These are phyloP conservation scores for Pyrrhoderma noxium DNA, from an alignment of 1,284 basidiomycete species.

Conservation along the genomic window DNA sequence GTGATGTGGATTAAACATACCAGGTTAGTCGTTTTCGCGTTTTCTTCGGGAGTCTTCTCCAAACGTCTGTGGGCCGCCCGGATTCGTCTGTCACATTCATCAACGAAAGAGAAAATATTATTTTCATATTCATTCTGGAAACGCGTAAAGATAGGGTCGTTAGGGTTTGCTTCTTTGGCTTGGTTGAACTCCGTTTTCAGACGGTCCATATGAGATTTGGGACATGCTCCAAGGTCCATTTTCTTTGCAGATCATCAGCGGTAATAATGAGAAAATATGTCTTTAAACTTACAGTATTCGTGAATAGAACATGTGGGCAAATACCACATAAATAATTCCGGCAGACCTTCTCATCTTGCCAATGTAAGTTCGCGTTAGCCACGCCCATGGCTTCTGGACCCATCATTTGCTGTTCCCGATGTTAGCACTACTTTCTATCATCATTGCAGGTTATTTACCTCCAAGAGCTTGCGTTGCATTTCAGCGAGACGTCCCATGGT, in stretches of 20 bases:
- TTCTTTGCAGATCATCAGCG: conserved; percentile 55
- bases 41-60: conserved; percentile 99
- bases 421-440: conserved; percentile 9
- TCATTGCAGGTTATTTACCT: no score
- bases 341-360: conserved; percentile 99
- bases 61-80: conserved; percentile 87
- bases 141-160: conserved; percentile 70
- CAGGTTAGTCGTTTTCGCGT: conserved; percentile 95
- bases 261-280: background rate
- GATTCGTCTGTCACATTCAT: conserved; percentile 97
- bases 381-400: conserved; percentile 98
- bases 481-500: conserved; percentile 78
- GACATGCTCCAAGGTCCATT: conserved; percentile 99
- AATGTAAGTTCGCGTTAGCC: conserved; percentile 85
- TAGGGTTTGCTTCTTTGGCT: conserved; percentile 67
- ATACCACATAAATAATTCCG: conserved; percentile 97
- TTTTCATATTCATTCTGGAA: conserved; percentile 94
- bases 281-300: conserved; percentile 84
- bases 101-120: conserved; percentile 93
- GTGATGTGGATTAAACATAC: conserved; percentile 35
- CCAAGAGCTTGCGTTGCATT: conserved; percentile 89
- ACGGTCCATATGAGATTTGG: conserved; percentile 92
- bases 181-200: conserved; percentile 88
- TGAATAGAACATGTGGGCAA: conserved; percentile 96
- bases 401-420: conserved; percentile 85